Base-by-base conservation (phyloP, 352 stramenopile species). In the Globisporangium spinosum region DNA sequence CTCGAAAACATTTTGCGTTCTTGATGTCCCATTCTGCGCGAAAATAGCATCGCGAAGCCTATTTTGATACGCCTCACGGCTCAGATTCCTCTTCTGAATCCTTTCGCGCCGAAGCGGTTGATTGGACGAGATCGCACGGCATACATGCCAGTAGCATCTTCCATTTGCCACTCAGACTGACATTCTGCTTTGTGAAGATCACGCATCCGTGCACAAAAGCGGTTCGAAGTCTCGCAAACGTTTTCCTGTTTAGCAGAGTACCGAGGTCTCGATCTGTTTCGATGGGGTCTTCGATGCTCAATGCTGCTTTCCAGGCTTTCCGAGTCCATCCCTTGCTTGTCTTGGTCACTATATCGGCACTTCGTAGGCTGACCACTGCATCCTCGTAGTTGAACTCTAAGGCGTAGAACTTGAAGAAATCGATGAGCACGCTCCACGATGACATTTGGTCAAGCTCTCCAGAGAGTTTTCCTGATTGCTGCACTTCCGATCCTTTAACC, bases 271-370 rank as follows among this genome's bases (percentile, higher is more conserved):
- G 79, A 29, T 77, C 73, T 6, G 64, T 78, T 69, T 95, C 87
- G 20, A 95, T 82, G 0, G 87, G 87, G 51, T 94, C 87, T 78
- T 95, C 84, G n/a, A 95, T 74, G 34, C 80, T 82, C 1, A 95
- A 57, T 9, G 77, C 80, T 4, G 57, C 65, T 2, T 69, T 71
- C 78, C 75, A 81, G 6, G 67, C 65, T 60, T 73, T 78, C 8
- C 77, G 73, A 34, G 61, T 78, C 83, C 83, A 93, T 6, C 71
- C 32, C 64, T 88, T 90, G 61, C 73, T 67, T 2, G 53, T 62
- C 55, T 91, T 90, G 38, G 60, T 76, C 47, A 83, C 35, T 12
- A 68, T 12, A 0, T 70, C 60, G 20, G 20, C 51, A 17, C 60
- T 62, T 12, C 85, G 84, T n/a, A 95, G 57, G 65, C 76, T 85